Conservation (phyloP, 176 grass and related monocot species). For the Zea luxurians region DNA sequence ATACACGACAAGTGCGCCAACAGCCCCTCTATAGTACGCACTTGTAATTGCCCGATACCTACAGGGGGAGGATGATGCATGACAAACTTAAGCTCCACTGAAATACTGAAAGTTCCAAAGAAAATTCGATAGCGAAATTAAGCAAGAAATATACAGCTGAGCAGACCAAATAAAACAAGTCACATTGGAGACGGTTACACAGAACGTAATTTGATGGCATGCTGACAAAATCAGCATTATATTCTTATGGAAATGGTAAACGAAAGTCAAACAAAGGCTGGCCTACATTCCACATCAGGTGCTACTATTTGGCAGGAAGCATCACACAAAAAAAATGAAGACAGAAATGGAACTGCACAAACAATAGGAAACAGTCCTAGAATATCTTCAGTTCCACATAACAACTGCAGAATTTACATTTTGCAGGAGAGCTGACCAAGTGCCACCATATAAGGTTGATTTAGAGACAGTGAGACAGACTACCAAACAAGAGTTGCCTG, state of each 20-base stretch:
- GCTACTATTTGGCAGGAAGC: neutral
- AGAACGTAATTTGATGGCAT: neutral
- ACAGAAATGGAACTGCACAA: neutral
- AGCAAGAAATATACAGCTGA: neutral
- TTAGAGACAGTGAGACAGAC: neutral
- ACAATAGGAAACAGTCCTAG: slow-evolving; percentile 22
- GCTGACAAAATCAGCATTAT: neutral
- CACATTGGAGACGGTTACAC: too few relatives aligned
- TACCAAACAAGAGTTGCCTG: neutral
- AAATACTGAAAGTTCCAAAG: neutral
- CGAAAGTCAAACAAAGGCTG: neutral
- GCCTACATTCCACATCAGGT: neutral
- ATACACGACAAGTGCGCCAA: slow-evolving; percentile 47
- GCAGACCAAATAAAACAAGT: neutral
- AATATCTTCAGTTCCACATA: neutral
- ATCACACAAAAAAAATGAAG: neutral
- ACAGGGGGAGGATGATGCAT: neutral
- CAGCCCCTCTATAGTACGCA: slow-evolving; percentile 54
- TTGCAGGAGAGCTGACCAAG: neutral
- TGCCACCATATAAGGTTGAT: neutral
- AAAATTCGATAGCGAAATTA: slow-evolving; percentile 9
- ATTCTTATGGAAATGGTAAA: neutral
- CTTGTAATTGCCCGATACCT: slow-evolving; percentile 60
- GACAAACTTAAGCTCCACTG: slow-evolving; percentile 1
- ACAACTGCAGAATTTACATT: neutral